These are phyloP conservation scores for Calcarisporium arbuscula DNA, from an alignment of 2,329 filamentous ascomycete genomes.

Conservation along the genomic window DNA sequence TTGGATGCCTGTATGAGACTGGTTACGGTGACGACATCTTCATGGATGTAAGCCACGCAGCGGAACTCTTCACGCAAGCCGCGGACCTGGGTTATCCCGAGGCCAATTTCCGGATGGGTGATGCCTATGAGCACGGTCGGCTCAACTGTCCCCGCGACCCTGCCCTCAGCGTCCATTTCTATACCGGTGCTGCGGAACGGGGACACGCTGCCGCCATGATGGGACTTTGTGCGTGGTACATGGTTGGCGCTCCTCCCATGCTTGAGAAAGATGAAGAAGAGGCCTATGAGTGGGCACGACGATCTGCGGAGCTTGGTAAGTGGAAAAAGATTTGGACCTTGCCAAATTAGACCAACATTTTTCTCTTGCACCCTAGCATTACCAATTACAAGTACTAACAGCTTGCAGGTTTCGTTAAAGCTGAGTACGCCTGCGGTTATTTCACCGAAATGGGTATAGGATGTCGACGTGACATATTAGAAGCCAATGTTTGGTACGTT, in stretches of 20 bases:
- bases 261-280: constrained; percentile 93
- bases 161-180: constrained; percentile 92
- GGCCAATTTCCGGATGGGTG: constrained; percentile 83
- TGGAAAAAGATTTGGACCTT: neutral
- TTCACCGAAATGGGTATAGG: constrained; percentile 99
- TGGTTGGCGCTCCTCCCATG: constrained; percentile 87
- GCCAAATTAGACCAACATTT: no score
- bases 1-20: constrained; percentile 80
- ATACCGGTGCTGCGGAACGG: constrained; percentile 82
- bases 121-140: constrained; percentile 90
- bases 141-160: constrained; percentile 85
- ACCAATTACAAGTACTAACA: constrained; percentile 9
- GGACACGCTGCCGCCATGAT: constrained; percentile 90
- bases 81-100: constrained; percentile 86
- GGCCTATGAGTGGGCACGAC: constrained; percentile 91
- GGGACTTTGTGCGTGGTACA: constrained; percentile 97
- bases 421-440: constrained; percentile 93
- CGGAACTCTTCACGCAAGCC: constrained; percentile 88
- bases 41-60: constrained; percentile 81
- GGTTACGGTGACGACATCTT: constrained; percentile 96
- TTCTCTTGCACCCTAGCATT: no score
- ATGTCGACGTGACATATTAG: constrained; percentile 85
- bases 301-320: constrained; percentile 79
- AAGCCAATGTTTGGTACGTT: constrained; percentile 98
- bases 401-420: constrained; percentile 56